Evolutionary conservation across 805 yeast genomes (phyloP).

Genomic region (Maudiozyma serrabonitensis): DNA sequence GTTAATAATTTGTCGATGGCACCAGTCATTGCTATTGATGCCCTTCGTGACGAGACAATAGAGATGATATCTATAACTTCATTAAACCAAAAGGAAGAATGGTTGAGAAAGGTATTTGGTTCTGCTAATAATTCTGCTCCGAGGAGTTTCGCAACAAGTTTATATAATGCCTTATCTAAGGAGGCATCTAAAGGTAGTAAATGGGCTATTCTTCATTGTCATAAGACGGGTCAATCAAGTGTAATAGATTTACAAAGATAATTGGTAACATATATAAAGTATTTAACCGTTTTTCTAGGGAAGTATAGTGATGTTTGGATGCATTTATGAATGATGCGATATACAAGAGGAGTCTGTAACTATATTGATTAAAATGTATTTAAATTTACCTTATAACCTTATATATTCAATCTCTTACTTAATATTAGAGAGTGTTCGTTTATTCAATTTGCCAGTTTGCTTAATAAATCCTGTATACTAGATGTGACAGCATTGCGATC

Average conservation of each 20-base stretch:
- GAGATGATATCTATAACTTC: conserved; percentile 76
- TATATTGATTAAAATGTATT: no score
- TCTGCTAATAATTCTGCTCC: conserved; percentile 74
- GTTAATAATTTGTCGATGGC: conserved; percentile 49
- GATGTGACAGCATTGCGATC: conserved; percentile 22
- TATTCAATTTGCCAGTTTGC: conserved; percentile 25
- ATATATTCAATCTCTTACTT: no score
- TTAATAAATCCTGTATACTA: conserved; percentile 28
- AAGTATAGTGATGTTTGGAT: background rate
- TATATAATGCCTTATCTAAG: conserved; percentile 61
- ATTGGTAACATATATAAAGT: conserved; percentile 2
- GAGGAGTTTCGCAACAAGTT: conserved; percentile 65
- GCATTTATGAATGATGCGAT: no score
- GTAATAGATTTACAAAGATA: conserved; percentile 57
- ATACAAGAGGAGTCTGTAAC: no score
- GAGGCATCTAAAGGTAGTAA: conserved; percentile 64
- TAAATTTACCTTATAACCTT: no score
- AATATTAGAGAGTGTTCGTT: background rate
- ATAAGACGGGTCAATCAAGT: conserved; percentile 65
- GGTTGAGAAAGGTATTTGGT: conserved; percentile 63
- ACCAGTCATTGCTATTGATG: conserved; percentile 72
- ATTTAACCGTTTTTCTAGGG: background rate
- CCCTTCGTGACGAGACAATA: conserved; percentile 67
- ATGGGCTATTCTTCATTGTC: conserved; percentile 69
- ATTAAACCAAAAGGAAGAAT: conserved; percentile 65